Percentiles rank a stretch among this genome's conserved stretches.
Conservation (phyloP, 345 rosid genomes). For the Erysimum cheiranthoides region DNA sequence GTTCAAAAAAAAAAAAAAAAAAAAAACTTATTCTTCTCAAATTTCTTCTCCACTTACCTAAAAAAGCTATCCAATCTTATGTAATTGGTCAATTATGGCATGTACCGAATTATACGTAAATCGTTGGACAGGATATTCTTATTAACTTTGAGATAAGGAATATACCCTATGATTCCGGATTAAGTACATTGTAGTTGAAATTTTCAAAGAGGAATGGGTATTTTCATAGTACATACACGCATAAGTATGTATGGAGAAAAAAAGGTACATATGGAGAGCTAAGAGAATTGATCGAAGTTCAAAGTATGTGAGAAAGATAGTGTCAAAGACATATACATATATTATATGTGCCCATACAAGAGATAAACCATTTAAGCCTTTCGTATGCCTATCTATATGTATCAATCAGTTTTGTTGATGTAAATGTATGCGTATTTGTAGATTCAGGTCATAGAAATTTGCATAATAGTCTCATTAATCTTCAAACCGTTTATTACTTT, state of each 20-base stretch:
- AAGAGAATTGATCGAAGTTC: conserved; percentile 25
- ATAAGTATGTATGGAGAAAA: conserved; percentile 19
- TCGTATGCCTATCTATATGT: neutral
- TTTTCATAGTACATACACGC: neutral
- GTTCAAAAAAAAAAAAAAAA: no score
- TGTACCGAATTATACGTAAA: conserved; percentile 13
- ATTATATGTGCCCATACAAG: conserved; percentile 25
- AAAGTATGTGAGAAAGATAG: conserved; percentile 18
- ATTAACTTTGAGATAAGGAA: conserved; percentile 25
- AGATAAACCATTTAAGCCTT: neutral
- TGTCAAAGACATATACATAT: neutral
- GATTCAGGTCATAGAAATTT: neutral
- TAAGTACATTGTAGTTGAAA: conserved; percentile 8
- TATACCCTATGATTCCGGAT: conserved; percentile 32
- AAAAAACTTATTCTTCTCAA: neutral
- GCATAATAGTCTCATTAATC: conserved; percentile 3
- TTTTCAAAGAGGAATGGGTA: conserved; percentile 37
- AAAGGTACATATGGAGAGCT: conserved; percentile 2
- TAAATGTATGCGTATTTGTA: conserved; percentile 1
- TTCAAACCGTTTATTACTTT: neutral
- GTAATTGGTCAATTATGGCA: conserved; percentile 28
- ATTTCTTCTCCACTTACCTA: neutral
- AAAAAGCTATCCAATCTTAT: neutral
- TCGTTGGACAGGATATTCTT: conserved; percentile 18
- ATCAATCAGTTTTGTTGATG: conserved; percentile 19